These are phyloP conservation scores for Cyclotella sp. DNA, from an alignment of 108 stramenopile species.

Conservation along the genomic window DNA sequence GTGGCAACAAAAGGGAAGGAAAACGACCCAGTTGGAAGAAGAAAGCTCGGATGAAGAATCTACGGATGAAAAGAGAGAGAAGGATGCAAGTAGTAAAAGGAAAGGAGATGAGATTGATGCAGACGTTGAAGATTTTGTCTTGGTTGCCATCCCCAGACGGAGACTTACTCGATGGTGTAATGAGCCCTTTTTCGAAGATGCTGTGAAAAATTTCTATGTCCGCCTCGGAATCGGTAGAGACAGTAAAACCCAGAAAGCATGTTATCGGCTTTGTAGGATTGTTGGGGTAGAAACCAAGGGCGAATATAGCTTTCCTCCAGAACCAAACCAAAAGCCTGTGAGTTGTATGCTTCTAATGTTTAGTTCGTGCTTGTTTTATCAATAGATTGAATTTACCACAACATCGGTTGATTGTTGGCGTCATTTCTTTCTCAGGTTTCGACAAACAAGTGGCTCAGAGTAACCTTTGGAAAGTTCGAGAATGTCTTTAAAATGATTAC, in stretches of 20 bases:
- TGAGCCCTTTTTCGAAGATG: constrained; percentile 86
- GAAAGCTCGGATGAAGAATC: constrained; percentile 54
- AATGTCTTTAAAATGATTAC: constrained; percentile 78
- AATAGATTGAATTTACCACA: not conserved
- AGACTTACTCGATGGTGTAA: constrained; percentile 87
- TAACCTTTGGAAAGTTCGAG: constrained; percentile 73
- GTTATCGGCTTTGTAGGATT: constrained; percentile 85
- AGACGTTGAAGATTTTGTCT: constrained; percentile 72
- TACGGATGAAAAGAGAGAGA: constrained; percentile 46
- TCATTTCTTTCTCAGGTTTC: constrained; percentile 43
- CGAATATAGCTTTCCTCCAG: constrained; percentile 71
- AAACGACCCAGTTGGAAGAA: constrained; percentile 37
- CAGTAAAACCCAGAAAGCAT: constrained; percentile 69
- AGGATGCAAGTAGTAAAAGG: constrained; percentile 14
- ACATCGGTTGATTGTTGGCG: constrained; percentile 1
- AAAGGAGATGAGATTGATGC: constrained; percentile 61
- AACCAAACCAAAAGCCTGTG: constrained; percentile 70
- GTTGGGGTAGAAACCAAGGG: constrained; percentile 60
- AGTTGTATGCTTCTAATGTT: constrained; percentile 11
- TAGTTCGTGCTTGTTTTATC: not conserved
- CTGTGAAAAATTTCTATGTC: constrained; percentile 78
- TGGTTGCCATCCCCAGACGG: constrained; percentile 79
- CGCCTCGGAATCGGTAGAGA: constrained; percentile 84
- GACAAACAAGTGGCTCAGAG: constrained; percentile 74
- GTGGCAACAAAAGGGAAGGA: constrained; percentile 75